Base-by-base conservation (phyloP, 805 yeast species). In the Metschnikowia picachoensis region DNA sequence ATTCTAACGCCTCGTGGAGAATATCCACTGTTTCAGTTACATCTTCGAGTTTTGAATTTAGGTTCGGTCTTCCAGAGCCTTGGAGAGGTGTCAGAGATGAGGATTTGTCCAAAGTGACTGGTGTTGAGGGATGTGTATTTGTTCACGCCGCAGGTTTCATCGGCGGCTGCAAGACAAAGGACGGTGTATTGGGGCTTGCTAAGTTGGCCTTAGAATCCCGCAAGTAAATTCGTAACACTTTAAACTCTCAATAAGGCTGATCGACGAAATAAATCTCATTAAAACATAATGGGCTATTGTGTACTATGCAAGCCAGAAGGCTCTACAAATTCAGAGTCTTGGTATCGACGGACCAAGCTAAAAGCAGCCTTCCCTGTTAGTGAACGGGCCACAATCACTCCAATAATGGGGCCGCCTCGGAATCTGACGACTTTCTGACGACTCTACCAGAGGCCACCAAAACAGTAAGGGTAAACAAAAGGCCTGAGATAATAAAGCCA, bases 41-140 rank as follows among this genome's bases (percentile, higher is more conserved):
- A 30, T 72, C 86, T 3, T 73, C 85, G 7, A 83, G 95, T 13
- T 94, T 94, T 62, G 86, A 82, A 52, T 87, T 88, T 61, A 82
- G 99, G 70, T 78, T 79, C 65, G 85, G 96, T 29, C 75, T 94
- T 48, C 97, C 97, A 12, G 94, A 87, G 65, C 77, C 80, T 15
- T 87, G 96, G 89, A 80, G 99, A 72, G 99, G 99, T n/a, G 70
- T 91, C 39, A 82, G 99, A 63, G 99, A 94, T 62, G 92, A 87
- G 29, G 86, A 74, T 34, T 76, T 94, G 56, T 79, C 86, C 55
- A 72, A 81, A 53, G 70, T 77, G 55, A 73, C 89, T 31, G 97
- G 95, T n/a, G 79, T 94, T 45, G 82, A 79, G 30, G 96, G 87
- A 8, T 87, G 97, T 62, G 80, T 91, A 16, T 94, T 94, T 61